Evolutionary conservation across 2,329 filamentous ascomycete species (phyloP).

Genomic region (Colletotrichum horii): DNA sequence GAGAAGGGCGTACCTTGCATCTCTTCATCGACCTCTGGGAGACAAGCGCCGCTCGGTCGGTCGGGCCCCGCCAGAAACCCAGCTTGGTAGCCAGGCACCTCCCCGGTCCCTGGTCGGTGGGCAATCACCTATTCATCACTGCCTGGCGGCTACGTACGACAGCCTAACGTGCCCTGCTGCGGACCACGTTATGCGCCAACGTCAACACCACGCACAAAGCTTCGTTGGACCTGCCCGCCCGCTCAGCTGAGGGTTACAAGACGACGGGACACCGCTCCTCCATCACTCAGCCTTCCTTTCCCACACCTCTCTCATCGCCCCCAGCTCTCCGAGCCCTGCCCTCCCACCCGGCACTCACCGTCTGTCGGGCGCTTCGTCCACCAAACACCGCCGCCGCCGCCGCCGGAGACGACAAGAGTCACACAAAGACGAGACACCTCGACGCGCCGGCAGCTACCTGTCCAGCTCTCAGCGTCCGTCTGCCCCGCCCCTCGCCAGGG

Average conservation of each 20-base stretch:
- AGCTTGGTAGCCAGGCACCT: constrained; percentile 8
- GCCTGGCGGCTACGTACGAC: constrained; percentile 15
- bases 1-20: not conserved
- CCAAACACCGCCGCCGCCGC: not conserved
- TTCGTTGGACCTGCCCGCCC: not conserved
- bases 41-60: not conserved
- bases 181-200: constrained; percentile 14
- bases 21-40: not conserved
- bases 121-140: not conserved
- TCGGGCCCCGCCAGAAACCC: not conserved
- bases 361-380: constrained; percentile 8
- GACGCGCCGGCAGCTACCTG: not conserved
- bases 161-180: not conserved
- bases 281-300: not conserved
- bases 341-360: not conserved
- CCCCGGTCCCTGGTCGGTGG: not conserved
- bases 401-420: not conserved
- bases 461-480: not conserved
- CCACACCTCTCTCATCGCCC: not conserved
- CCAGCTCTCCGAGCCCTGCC: not conserved
- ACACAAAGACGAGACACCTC: not conserved
- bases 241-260: not conserved
- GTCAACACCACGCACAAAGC: constrained; percentile 13
- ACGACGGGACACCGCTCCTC: not conserved
- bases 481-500: constrained; percentile 3